Percentiles rank a stretch among this genome's conserved stretches.
Evolutionary conservation across 2,329 filamentous ascomycete genomes (phyloP).

Genomic region (Magnaporthales sp.): DNA sequence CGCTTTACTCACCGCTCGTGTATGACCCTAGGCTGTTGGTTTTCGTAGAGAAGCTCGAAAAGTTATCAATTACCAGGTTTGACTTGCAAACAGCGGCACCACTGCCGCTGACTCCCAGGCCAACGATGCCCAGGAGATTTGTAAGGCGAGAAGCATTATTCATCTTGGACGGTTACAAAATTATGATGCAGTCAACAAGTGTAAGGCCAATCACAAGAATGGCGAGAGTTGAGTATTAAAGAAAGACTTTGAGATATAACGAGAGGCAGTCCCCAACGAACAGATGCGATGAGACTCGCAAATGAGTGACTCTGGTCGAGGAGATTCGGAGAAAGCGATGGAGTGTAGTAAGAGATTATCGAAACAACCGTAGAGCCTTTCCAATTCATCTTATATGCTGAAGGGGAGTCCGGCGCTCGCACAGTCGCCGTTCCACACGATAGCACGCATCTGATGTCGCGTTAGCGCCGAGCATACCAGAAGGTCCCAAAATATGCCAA

Average conservation of each 20-base stretch:
- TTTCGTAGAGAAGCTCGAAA: conserved; percentile 16
- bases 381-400: background rate
- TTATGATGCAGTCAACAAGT: background rate
- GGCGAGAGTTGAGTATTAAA: background rate
- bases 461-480: background rate
- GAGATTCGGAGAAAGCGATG: background rate
- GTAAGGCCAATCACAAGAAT: background rate
- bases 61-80: conserved; percentile 20
- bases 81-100: conserved; percentile 15
- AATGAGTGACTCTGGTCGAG: background rate
- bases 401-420: background rate
- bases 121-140: background rate
- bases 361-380: background rate
- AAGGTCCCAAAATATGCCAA: background rate
- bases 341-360: background rate
- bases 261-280: background rate
- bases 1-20: conserved; percentile 17
- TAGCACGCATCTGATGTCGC: background rate
- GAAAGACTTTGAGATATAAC: background rate
- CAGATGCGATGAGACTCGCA: background rate
- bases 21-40: conserved; percentile 17
- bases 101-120: background rate
- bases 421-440: background rate
- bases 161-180: background rate
- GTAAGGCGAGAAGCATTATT: background rate